Evolutionary conservation across 805 yeast genomes (phyloP).

Genomic region (Priceomyces fermenticarens): DNA sequence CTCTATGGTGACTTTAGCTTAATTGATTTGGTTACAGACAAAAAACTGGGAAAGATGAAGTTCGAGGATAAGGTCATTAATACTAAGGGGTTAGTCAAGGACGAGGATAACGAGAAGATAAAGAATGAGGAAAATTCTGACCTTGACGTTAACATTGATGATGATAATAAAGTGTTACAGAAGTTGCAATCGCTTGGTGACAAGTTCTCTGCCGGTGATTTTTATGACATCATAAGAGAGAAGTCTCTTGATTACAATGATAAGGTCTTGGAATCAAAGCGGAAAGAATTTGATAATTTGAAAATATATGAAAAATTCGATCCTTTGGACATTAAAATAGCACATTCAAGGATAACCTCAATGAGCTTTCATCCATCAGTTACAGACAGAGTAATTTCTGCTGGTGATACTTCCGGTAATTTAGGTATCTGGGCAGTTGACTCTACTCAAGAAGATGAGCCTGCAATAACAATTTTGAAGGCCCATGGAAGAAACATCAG

Average conservation of each 20-base stretch:
- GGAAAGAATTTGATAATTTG: slow-evolving; percentile 54
- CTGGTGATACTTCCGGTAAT: slow-evolving; percentile 88
- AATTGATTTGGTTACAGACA: slow-evolving; percentile 52
- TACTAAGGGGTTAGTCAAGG: slow-evolving; percentile 6
- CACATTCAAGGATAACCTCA: slow-evolving; percentile 70
- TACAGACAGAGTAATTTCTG: slow-evolving; percentile 62
- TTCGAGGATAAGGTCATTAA: slow-evolving; percentile 27
- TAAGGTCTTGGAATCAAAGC: slow-evolving; percentile 42
- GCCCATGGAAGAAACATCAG: slow-evolving; percentile 77
- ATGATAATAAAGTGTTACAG: slow-evolving; percentile 27
- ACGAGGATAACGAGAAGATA: slow-evolving; percentile 4
- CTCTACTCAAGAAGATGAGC: slow-evolving; percentile 33
- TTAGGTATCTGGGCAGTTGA: slow-evolving; percentile 87
- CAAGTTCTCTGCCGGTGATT: slow-evolving; percentile 67
- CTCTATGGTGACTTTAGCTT: slow-evolving; percentile 65
- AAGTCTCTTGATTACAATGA: slow-evolving; percentile 22
- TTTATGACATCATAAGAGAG: slow-evolving; percentile 50
- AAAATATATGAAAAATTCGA: slow-evolving; percentile 53
- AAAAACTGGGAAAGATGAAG: slow-evolving; percentile 32
- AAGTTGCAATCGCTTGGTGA: slow-evolving; percentile 41
- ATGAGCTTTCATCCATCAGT: slow-evolving; percentile 74
- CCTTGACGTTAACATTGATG: slow-evolving; percentile 11
- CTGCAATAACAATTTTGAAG: slow-evolving; percentile 60
- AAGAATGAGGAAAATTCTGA: slow-evolving; percentile 6
- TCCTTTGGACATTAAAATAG: slow-evolving; percentile 69